Evolutionary conservation across 1,139 yeast species (phyloP), one percentile per base, ranked within the genome.

Genomic region (Geotrichum fermentans): DNA sequence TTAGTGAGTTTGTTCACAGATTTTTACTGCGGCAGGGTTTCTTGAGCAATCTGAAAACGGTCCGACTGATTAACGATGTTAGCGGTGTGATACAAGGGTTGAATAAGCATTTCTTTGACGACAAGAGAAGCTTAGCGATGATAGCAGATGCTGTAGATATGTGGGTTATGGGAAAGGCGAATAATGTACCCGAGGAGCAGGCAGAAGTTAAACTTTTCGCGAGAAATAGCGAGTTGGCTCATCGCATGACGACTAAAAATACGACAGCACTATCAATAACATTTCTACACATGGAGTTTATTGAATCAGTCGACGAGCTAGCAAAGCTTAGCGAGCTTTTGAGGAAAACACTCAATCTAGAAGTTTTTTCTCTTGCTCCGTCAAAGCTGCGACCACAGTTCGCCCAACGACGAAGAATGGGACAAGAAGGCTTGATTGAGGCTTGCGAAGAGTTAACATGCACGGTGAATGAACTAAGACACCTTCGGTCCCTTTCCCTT

Each of bases 21-120:
- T 33, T 26, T 14, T 18, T 42, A 11, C 21, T 42, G 24, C 8
- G n/a, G 17, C 45, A 39, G 17, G 45, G 34, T 7, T 16, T 11
- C 4, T 18, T 42, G 26, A 22, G n/a, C 2, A 18, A n/a, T 4
- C 18, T 42, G 18, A 24, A 28, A 14, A 14, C 20, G n/a, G 16
- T 42, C 6, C 28, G 45, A n/a, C 16, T 42, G 7, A 34, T 42
- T 14, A 42, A 42, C 16, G 45, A 42, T 22, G 45, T 33, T 6
- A 42, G 45, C 26, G 33, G 39, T 8, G 45, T 42, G 20, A 42
- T 42, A 16, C 16, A 24, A 17, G 38, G 22, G 17, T 11, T 28
- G 2, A 42, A 42, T 18, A 35, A 26, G 26, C 39, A 34, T 14
- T 35, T 21, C 20, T 42, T 42, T 42, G 45, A 42, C 32, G 45